Evolutionary conservation across 345 rosid species (phyloP), one percentile per base, ranked within the genome.

Genomic region (Laguncularia racemosa): DNA sequence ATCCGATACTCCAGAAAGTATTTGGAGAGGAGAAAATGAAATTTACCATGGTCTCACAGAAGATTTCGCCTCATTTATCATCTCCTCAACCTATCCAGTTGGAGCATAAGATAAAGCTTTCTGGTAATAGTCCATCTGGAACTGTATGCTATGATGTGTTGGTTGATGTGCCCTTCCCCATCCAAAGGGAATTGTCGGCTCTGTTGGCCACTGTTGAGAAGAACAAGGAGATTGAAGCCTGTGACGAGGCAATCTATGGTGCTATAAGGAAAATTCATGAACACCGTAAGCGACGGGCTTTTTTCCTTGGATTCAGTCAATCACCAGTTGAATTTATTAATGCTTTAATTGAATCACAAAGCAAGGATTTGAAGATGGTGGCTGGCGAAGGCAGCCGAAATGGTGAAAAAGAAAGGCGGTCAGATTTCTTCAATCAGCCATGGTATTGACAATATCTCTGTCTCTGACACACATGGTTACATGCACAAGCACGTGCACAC

Each of bases 261-360:
- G 95, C 99, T 23, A 82, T 89, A 61, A 84, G 89, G 78, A 93
- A 93, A 76, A 85, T 93, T 57, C 95, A 89, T 45, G 99, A 89
- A 70, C 99, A 93, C 67, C 81, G 99, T 13, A 78, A 86, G 69
- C 78, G 99, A 58, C 71, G 97, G 17, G 96, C 97, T 1, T 92
- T 92, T 68, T 92, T 92, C 70, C 91, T 92, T 59, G 98, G 98
- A 51, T 89, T 92, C 69, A 89, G 99, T 71, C 99, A 89, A 56
- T 89, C 96, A 26, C 99, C 99, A 43, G 95, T 85, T 48, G 99
- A 93, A 62, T 93, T 93, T 69, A 84, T 89, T 52, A 85, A 93
- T 63, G 90, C 97, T 49, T 59, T 93, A 75, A 93, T 87, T 38
- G 97, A 89, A 56, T 93, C 99, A 46, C 99, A 93, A 70, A 78